Conservation (phyloP, 2,329 filamentous ascomycete species). For the Zasmidium angulare region DNA sequence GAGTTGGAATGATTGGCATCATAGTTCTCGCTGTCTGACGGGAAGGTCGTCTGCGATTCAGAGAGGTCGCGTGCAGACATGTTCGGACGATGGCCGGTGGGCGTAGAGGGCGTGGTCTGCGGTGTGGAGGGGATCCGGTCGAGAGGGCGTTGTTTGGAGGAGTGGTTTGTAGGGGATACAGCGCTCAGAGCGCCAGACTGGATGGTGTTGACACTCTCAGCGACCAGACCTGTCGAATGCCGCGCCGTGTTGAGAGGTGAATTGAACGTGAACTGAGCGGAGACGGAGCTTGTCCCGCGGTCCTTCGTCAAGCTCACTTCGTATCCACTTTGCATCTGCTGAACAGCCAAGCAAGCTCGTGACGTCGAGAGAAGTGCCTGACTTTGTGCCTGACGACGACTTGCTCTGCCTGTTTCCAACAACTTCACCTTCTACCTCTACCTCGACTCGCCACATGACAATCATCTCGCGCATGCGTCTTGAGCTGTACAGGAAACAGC, state of each 20-base stretch:
- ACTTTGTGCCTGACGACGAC: conserved; percentile 2
- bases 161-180: not conserved
- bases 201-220: not conserved
- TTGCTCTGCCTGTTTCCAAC: not conserved
- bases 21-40: conserved; percentile 82
- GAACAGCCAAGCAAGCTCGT: not conserved
- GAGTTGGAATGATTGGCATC: conserved; percentile 51
- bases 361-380: not conserved
- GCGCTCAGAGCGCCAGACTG: not conserved
- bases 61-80: conserved; percentile 60
- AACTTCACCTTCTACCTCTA: conserved; percentile 1
- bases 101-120: too few relatives aligned
- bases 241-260: not conserved
- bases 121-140: not conserved
- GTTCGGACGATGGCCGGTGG: conserved; percentile 6
- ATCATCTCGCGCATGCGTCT: not conserved
- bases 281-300: not conserved
- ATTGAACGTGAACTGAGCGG: not conserved
- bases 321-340: not conserved
- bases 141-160: not conserved
- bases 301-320: not conserved
- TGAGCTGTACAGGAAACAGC: not conserved
- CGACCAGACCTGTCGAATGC: not conserved
- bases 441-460: conserved; percentile 1
- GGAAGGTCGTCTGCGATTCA: conserved; percentile 74